Percentiles rank a stretch among this genome's conserved stretches.
Conservation (phyloP, 2,329 filamentous ascomycete genomes). For the Alternaria triticina region DNA sequence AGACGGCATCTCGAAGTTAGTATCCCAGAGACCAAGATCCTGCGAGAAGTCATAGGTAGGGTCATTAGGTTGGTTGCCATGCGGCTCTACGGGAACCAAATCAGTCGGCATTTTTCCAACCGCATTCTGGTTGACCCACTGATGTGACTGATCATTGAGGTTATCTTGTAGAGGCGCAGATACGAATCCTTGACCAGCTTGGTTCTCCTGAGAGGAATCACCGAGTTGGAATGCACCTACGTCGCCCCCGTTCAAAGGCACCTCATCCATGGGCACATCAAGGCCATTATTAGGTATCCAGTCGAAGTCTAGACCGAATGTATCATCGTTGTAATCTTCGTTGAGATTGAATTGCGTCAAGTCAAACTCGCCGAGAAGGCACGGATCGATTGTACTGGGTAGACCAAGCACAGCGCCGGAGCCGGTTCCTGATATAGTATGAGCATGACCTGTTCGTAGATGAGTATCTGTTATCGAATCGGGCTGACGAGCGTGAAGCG, state of each 20-base stretch:
- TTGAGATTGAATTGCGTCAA: not conserved
- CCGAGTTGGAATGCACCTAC: not conserved
- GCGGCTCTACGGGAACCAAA: not conserved
- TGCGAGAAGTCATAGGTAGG: not conserved
- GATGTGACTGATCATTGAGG: not conserved
- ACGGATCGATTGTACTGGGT: constrained; percentile 2
- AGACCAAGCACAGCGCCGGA: constrained; percentile 12
- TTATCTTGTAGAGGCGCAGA: not conserved
- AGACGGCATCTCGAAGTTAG: not conserved
- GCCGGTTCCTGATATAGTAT: not conserved
- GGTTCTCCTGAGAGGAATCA: not conserved
- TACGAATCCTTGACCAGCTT: not conserved
- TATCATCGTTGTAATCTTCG: not conserved
- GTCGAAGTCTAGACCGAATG: not conserved
- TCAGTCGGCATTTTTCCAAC: not conserved
- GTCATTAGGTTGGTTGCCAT: not conserved
- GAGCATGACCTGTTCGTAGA: constrained; percentile 1
- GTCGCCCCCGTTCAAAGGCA: not conserved
- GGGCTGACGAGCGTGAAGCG: not conserved
- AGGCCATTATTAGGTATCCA: not conserved
- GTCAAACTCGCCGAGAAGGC: constrained; percentile 8
- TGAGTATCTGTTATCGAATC: not conserved
- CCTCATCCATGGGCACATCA: not conserved
- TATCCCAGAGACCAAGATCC: not conserved
- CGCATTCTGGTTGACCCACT: not conserved